These are phyloP conservation scores for Phytopythium kandeliae DNA, from an alignment of 352 stramenopile genomes.

Conservation along the genomic window DNA sequence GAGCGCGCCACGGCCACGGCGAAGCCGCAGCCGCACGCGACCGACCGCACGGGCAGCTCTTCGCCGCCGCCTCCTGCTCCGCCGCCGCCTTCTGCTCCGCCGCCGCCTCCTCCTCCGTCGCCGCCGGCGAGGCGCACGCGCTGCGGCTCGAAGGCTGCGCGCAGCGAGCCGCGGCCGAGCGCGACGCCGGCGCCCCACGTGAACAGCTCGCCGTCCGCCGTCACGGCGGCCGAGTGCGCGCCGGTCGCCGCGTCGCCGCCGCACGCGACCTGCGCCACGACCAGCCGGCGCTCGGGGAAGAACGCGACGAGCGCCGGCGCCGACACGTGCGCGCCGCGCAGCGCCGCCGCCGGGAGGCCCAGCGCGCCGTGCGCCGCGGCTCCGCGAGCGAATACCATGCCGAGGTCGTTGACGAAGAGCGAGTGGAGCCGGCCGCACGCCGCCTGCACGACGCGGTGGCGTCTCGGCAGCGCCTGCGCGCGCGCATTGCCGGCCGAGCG, in stretches of 20 bases:
- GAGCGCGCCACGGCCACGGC: conserved; percentile 48
- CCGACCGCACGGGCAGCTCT: conserved; percentile 10
- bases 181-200: conserved; percentile 72
- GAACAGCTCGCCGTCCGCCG: conserved; percentile 46
- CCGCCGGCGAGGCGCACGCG: conserved; percentile 18
- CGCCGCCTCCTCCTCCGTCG: background rate
- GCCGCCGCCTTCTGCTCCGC: background rate
- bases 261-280: conserved; percentile 35
- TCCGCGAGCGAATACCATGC: conserved; percentile 56
- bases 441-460: conserved; percentile 51
- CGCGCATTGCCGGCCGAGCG: too few species aligned
- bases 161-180: conserved; percentile 32
- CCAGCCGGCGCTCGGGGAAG: conserved; percentile 45
- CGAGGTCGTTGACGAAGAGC: conserved; percentile 58
- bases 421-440: conserved; percentile 56
- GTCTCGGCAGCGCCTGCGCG: conserved; percentile 18
- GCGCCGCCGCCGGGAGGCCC: conserved; percentile 15
- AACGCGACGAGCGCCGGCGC: conserved; percentile 36
- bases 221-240: conserved; percentile 65
- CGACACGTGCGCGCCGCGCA: conserved; percentile 13
- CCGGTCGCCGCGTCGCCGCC: conserved; percentile 50
- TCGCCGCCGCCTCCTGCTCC: background rate
- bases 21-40: conserved; percentile 78
- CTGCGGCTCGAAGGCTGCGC: conserved; percentile 32
- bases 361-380: conserved; percentile 46